Base-by-base conservation (phyloP, 129 eudicot genomes). In the Ambrosia trifida region DNA sequence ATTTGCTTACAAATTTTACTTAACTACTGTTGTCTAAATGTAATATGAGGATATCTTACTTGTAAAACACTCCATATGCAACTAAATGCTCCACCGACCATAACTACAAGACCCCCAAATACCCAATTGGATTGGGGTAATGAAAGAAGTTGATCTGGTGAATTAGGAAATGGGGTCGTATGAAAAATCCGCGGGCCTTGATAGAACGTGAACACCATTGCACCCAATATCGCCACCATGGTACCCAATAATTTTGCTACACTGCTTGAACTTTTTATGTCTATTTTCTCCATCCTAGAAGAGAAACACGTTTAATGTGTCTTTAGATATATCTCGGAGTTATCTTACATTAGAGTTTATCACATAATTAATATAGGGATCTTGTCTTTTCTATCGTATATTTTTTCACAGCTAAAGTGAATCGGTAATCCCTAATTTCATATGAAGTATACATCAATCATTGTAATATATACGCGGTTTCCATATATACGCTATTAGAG, bases 161-260 rank as follows among this genome's bases (percentile, higher is more conserved):
- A 76, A 56, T 53, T 35, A 0, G 64, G 17, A 68, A 49, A 47
- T 3, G 24, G 10, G 31, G 4, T 32, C 2, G 18, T 46, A 5
- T n/a, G 38, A 24, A 72, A 44, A 30, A 68, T 44, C 19, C 49
- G 11, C 0, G 81, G 85, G 33, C 81, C 85, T 72, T 50, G 63
- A 68, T 81, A 81, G 30, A 76, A 75, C 1, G 78, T 81, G 50
- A 74, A 64, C 49, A 81, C 78, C 49, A 59, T 70, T 43, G 85
- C 81, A 38, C 85, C 81, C 2, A 51, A 44, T 70, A 72, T 71
- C 45, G 81, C 75, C 20, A 71, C 28, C 20, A 70, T 63, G 17
- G 85, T 66, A 40, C 85, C 81, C 19, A 81, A 5, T 54, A 63
- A 16, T 58, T 70, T 81, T 56, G 78, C 85, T 56, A 17, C 38